These are phyloP conservation scores for Stygiomarasmius scandens DNA, from an alignment of 1,284 basidiomycete genomes.

Conservation along the genomic window DNA sequence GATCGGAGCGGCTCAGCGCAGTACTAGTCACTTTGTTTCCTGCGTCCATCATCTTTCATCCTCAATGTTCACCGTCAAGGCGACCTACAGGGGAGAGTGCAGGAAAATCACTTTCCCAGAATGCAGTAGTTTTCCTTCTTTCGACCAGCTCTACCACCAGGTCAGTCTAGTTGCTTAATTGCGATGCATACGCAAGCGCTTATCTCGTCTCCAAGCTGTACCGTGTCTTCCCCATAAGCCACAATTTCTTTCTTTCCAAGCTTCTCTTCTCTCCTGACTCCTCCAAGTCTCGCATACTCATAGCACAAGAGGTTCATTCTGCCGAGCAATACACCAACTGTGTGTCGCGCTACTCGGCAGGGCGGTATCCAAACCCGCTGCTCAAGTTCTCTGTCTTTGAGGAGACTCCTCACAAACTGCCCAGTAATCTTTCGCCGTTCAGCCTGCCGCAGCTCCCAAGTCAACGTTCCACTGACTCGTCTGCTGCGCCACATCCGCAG, in stretches of 20 bases:
- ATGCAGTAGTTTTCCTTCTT: conserved; percentile 44
- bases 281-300: conserved; percentile 53
- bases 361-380: conserved; percentile 55
- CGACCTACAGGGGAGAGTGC: conserved; percentile 49
- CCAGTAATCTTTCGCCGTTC: conserved; percentile 19
- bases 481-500: conserved; percentile 9
- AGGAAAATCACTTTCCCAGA: conserved; percentile 47
- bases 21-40: neutral
- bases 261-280: conserved; percentile 68
- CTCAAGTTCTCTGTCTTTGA: conserved; percentile 67
- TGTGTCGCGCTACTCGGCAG: conserved; percentile 51
- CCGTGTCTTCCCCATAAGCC: conserved; percentile 66
- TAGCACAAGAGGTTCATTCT: conserved; percentile 61
- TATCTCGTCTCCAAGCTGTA: conserved; percentile 49
- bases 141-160: conserved; percentile 46
- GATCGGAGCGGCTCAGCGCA: too few relatives aligned
- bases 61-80: conserved; percentile 53
- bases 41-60: neutral
- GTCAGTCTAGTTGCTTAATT: conserved; percentile 30
- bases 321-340: conserved; percentile 58
- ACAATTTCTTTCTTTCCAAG: conserved; percentile 61
- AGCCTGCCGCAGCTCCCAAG: neutral
- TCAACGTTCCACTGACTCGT: neutral
- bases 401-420: conserved; percentile 43
- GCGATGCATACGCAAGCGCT: neutral